Conservation (phyloP, 306 rosid species). For the Prunus campanulata region DNA sequence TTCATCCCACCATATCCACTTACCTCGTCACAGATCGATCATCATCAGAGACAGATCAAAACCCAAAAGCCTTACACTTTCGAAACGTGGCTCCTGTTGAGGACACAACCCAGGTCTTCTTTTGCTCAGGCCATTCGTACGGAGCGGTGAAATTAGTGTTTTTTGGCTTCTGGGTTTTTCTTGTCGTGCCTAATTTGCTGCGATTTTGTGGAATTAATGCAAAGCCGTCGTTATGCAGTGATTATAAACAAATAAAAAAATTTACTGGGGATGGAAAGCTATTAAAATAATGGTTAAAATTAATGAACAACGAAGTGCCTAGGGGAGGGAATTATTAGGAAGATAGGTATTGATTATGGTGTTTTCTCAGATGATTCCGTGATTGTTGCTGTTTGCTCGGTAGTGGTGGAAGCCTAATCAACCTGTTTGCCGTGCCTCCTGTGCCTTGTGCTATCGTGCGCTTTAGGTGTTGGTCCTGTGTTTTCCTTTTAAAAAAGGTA, state of each 20-base stretch:
- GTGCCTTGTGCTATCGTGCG: constrained; percentile 26
- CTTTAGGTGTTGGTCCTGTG: background rate
- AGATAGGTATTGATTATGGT: background rate
- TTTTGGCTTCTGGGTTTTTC: background rate
- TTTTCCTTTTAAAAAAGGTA: background rate
- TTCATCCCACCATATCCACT: constrained; percentile 74
- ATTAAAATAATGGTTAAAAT: background rate
- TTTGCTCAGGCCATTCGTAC: background rate
- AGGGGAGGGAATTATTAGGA: background rate
- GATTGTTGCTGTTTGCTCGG: constrained; percentile 22
- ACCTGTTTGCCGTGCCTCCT: constrained; percentile 11
- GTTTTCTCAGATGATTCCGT: constrained; percentile 27
- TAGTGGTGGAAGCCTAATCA: constrained; percentile 17
- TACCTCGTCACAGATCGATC: constrained; percentile 22
- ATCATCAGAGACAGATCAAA: background rate
- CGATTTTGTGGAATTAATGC: background rate
- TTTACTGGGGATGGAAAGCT: no score
- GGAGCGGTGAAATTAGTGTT: background rate
- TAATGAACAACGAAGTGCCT: background rate
- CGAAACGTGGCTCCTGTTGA: background rate
- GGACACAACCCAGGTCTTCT: background rate
- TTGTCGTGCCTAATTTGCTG: background rate
- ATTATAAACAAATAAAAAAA: background rate
- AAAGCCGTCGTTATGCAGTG: constrained; percentile 3
- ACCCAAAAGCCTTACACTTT: background rate